Base-by-base conservation (phyloP, 2,329 filamentous ascomycete species). In the Alternaria novae-zelandiae region DNA sequence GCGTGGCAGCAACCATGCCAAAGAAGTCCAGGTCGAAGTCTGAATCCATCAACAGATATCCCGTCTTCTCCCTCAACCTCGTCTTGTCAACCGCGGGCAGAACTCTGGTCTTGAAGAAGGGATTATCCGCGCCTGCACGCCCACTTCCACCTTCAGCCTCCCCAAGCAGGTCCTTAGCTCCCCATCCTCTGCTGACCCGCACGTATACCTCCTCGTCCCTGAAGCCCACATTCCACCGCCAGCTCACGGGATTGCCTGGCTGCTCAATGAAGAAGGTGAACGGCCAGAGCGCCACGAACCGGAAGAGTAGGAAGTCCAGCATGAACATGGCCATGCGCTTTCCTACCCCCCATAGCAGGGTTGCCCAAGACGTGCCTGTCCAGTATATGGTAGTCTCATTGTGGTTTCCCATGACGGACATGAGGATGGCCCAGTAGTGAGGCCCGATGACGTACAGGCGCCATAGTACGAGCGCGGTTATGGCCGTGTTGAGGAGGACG, bases 21-120 rank as follows among this genome's bases (percentile, higher is more conserved):
- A 85, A 85, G 86, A 94, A 97, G 78, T 97, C 94, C 64, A 97
- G 83, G 78, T 97, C 92, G 90, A 93, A 98, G 65, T 93, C 87
- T 65, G 86, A 87, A 76, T 94, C 92, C 85, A 97, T 91, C 70
- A 96, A 89, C 67, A 96, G 81, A 76, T 96, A 97, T 20, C 93
- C 94, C 28, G 94, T 97, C 86, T 96, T 97, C 70, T 89, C 86
- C 70, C 86, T 83, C 72, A 95, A 83, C 56, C 89, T 84, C 72
- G 88, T 81, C 21, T 89, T 86, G 15, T 90, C 86, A 5, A 94
- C 90, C 3, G 93, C 94, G 2, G 88, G 86, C 65, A 89, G 80
- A 49, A 97, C 81, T 62, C 88, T 85, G 12, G 84, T 84, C 69
- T 89, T 84, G 70, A 93, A 86, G 57, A 89, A 85, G 6, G 82